Evolutionary conservation across 345 rosid species (phyloP).

Genomic region (Pugionium dolabratum): DNA sequence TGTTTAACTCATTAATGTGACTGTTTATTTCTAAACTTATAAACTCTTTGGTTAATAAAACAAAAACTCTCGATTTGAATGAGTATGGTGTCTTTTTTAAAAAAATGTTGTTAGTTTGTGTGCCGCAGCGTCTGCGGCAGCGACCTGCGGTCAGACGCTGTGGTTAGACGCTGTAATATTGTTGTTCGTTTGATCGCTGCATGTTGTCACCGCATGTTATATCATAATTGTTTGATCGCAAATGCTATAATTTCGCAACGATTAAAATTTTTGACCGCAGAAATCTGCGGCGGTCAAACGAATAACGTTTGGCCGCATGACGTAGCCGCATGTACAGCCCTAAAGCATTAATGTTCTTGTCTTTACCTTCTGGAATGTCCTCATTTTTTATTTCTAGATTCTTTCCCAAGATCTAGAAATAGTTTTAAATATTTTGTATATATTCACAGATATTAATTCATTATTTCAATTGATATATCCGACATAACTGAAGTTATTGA

Average conservation of each 20-base stretch:
- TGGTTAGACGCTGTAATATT: too few relatives aligned
- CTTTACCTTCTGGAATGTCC: background rate
- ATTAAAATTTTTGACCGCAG: too few relatives aligned
- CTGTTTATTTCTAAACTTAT: slow-evolving; percentile 9
- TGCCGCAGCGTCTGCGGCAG: too few relatives aligned
- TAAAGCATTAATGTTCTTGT: slow-evolving; percentile 1
- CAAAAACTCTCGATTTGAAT: slow-evolving; percentile 7
- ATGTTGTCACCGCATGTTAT: too few relatives aligned
- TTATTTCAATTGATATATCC: background rate
- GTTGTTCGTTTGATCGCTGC: too few relatives aligned
- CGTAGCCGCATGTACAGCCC: too few relatives aligned
- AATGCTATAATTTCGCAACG: too few relatives aligned
- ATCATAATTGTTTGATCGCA: too few relatives aligned
- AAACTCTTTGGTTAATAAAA: background rate
- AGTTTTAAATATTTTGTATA: background rate
- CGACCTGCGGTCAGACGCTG: too few relatives aligned
- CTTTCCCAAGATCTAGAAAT: background rate
- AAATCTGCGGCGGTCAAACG: too few relatives aligned
- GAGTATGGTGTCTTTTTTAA: slow-evolving; percentile 13
- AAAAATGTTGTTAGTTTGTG: too few relatives aligned
- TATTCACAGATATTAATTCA: background rate
- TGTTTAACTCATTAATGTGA: slow-evolving; percentile 4
- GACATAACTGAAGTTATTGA: background rate
- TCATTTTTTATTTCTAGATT: background rate
- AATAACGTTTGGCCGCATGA: too few relatives aligned